Base-by-base conservation (phyloP, 192 early-diverging fungal species). In the Martensiomyces pterosporus region DNA sequence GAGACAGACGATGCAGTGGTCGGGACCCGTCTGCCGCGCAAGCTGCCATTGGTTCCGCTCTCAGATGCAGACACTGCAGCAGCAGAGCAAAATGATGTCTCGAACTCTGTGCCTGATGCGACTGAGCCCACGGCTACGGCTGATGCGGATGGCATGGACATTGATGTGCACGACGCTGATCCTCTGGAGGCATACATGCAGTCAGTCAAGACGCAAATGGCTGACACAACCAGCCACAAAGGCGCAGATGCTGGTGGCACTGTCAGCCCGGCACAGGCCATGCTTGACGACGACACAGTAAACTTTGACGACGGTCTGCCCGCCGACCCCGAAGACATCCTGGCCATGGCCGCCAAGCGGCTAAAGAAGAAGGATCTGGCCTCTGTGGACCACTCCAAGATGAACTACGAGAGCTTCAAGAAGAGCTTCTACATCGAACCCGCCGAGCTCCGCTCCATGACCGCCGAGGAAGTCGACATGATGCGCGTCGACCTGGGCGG, bases 341-440 rank as follows among this genome's bases (percentile, higher is more conserved):
- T 89, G 29, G 85, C 84, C 24, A 52, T 86, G 56, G 88, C 90
- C 9, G 89, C 91, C 4, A 92, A 91, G 55, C 82, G 83, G 22
- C 76, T 86, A 9, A 95, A 95, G 60, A 86, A 87, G 51, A 97
- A 96, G 72, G 94, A 99, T 40, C 63, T 97, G 24, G 79, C 86
- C 1, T 64, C 80, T 0, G 89, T 94, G 13, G 89, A 99, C 53
- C 94, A 99, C 62, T 71, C 82, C 5, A 80, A 81, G 41, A 83
- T 91, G 46, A 76, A 80, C 14, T 97, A 99, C 54, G 89, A 93
- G 54, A 64, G 71, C 25, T 97, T 97, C 64, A 77, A 84, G 34
- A 92, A 93, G 52, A 80, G 95, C 60, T 97, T 99, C 67, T 97
- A 88, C 58, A 88, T 97, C 23, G 96, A 97, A 43, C 94, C 96